Evolutionary conservation across 768 basidiomycete species (phyloP), one percentile per base, ranked within the genome.

Genomic region (Lentinula lateritia): DNA sequence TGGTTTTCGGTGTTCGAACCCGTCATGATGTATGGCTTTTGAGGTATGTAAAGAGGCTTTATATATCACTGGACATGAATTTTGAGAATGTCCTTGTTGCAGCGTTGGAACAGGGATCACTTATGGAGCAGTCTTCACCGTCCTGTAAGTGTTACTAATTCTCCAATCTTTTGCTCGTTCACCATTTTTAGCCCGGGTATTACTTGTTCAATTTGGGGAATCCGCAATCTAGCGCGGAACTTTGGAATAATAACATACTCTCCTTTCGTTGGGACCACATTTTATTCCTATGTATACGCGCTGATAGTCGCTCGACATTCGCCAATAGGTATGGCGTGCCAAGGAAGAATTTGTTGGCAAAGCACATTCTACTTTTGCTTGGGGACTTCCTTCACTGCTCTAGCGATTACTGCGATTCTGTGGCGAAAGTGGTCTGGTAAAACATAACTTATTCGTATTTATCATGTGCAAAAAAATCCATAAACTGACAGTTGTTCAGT

Each of bases 281-380:
- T 84, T 0, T 92, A 92, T 70, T 91, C 92, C 2, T 92, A 90
- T 70, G 68, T 93, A 0, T 93, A 92, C 63, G 92, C 92, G 13
- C 84, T 87, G 65, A 68, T 90, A 52, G 81, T 87, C 6, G 80
- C 79, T 3, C 72, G 78, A 2, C 82, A 85, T 62, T 76, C 81
- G 8, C 48, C 69, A 4, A 73, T 69, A n/a, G 76, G 70, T 23
- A 72, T 65, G 28, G 71, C 84, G 3, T 92, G 91, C 66, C 67
- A 69, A 46, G 90, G 92, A 4, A 67, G 74, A 5, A 60, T 69
- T 41, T 93, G 92, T 64, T 93, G 89, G 89, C 70, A 71, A 58
- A 63, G 77, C 35, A 93, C 92, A 4, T 92, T 93, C 66, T 76
- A 76, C 70, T 70, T 88, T 54, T 75, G 80, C 52, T 68, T 75